Conservation (phyloP, 2,329 filamentous ascomycete species). For the Neoascochyta sp. region DNA sequence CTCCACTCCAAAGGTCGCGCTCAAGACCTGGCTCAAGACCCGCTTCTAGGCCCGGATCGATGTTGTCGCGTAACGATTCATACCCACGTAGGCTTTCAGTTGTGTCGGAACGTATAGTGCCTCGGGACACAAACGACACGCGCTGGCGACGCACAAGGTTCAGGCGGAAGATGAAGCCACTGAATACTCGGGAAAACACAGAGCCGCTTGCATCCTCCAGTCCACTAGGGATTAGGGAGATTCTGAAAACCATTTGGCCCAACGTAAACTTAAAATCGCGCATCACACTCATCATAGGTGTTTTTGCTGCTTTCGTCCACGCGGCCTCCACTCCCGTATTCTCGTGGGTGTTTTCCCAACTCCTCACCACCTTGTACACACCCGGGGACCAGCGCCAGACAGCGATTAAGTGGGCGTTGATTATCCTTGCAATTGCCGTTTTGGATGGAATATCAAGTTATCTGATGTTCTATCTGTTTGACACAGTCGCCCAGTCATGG, state of each 20-base stretch:
- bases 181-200: neutral
- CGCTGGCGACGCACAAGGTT: no score
- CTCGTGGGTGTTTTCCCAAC: conserved; percentile 68
- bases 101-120: no score
- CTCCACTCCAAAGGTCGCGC: no score
- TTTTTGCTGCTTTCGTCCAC: conserved; percentile 60
- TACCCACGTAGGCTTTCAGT: no score
- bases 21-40: no score
- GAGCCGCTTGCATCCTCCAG: conserved; percentile 1
- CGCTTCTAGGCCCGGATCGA: no score
- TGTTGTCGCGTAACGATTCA: no score
- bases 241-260: conserved; percentile 69
- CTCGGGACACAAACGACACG: no score
- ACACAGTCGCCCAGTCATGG: conserved; percentile 71
- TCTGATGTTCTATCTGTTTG: conserved; percentile 66
- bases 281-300: conserved; percentile 55
- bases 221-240: conserved; percentile 46
- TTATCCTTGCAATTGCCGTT: conserved; percentile 64
- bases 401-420: conserved; percentile 64
- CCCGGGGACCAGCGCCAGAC: conserved; percentile 45
- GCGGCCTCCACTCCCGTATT: conserved; percentile 70
- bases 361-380: conserved; percentile 67
- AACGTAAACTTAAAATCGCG: conserved; percentile 53
- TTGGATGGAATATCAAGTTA: conserved; percentile 65
- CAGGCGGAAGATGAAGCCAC: neutral